Evolutionary conservation across 2,329 filamentous ascomycete genomes (phyloP), one percentile per base, ranked within the genome.

Genomic region (Aureobasidium sp.): DNA sequence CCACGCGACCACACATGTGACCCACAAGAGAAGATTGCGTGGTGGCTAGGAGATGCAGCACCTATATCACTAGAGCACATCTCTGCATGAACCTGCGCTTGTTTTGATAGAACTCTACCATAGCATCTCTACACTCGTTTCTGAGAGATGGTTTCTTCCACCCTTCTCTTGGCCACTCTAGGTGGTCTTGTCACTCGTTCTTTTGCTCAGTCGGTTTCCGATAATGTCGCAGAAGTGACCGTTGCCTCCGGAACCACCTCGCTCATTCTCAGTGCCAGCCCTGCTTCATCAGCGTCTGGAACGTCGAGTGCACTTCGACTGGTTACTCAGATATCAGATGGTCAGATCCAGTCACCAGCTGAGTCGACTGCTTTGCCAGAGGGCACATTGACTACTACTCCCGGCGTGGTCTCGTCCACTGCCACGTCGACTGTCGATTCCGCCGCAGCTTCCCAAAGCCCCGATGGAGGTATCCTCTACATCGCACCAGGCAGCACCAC

Each of bases 101-200:
- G 11, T 36, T 37, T 6, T 32, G 47, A 27, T 32, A n/a, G 29
- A 47, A n/a, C 41, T 47, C 32, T n/a, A 9, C 34, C 52, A 13
- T 21, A 58, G 16, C 21, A 58, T 58, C 42, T 58, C 42, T 58
- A n/a, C 54, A 37, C 32, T 59, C 45, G 55, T 59, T 59, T 25
- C 3, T 5, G 9, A 30, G 45, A 59, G 13, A 59, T 59, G 55
- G 32, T 48, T 34, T 34, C 55, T 49, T 49, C 55, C 15, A 25
- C 55, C n/a, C 16, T 59, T 36, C 27, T 59, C 32, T 10, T 59
- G 25, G 27, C 55, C 16, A 36, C 55, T 25, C 37, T 59, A 25
- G 16, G 55, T 29, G 36, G 55, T 25, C 44, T 59, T 59, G 45
- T 44, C 55, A 32, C 44, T 59, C 41, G 30, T 59, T 45, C 45